Conservation (phyloP, 768 basidiomycete genomes). For the Trametes cingulata region DNA sequence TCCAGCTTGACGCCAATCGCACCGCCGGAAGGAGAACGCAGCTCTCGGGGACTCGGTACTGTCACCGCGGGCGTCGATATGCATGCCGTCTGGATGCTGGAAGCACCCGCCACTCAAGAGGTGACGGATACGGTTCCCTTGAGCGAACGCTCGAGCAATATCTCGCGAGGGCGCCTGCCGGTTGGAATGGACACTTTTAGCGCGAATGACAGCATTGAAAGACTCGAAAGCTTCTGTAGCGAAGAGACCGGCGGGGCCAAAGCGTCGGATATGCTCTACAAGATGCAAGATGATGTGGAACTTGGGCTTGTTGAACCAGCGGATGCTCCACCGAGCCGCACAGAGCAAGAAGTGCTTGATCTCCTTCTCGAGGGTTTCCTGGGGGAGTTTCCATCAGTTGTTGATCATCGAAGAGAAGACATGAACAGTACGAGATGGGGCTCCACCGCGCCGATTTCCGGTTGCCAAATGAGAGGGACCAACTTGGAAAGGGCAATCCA, state of each 20-base stretch:
- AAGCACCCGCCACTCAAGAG: slow-evolving; percentile 24
- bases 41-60: too few relatives aligned
- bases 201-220: slow-evolving; percentile 29
- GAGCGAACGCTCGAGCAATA: slow-evolving; percentile 23
- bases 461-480: slow-evolving; percentile 42
- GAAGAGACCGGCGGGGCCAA: slow-evolving; percentile 26
- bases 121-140: slow-evolving; percentile 23
- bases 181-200: slow-evolving; percentile 25
- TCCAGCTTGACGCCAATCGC: too few relatives aligned
- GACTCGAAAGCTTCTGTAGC: slow-evolving; percentile 32
- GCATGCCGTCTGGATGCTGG: not conserved
- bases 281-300: slow-evolving; percentile 33
- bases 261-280: slow-evolving; percentile 26
- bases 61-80: too few relatives aligned
- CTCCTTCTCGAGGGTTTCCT: slow-evolving; percentile 13
- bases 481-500: slow-evolving; percentile 39
- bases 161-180: slow-evolving; percentile 29
- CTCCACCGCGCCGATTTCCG: slow-evolving; percentile 36
- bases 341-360: slow-evolving; percentile 26
- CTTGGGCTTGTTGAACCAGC: slow-evolving; percentile 31
- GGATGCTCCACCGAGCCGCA: slow-evolving; percentile 25
- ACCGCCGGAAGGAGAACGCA: too few relatives aligned
- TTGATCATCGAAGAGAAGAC: not conserved
- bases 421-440: too few relatives aligned
- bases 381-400: not conserved